Conservation (phyloP, 768 basidiomycete genomes). For the Sistotremastrum suecicum region DNA sequence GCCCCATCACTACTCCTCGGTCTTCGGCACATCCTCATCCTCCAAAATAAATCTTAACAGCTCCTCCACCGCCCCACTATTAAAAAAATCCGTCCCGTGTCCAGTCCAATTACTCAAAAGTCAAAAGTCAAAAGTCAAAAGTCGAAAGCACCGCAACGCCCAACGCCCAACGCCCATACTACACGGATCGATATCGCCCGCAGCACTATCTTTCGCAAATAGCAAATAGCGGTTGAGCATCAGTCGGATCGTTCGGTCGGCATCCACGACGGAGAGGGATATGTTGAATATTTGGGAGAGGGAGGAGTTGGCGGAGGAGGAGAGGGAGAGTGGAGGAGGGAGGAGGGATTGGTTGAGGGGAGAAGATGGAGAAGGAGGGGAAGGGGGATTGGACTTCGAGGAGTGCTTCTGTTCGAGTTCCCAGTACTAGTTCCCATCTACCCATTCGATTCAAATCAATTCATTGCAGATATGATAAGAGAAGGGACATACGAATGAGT, state of each 20-base stretch:
- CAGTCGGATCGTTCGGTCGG: constrained; percentile 21
- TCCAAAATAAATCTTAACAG: constrained; percentile 50
- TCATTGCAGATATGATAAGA: neutral
- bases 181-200: constrained; percentile 68
- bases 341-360: constrained; percentile 25
- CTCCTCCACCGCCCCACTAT: constrained; percentile 44
- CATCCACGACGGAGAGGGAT: constrained; percentile 30
- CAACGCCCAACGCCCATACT: constrained; percentile 58
- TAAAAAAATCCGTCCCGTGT: constrained; percentile 34
- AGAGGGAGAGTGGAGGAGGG: constrained; percentile 10
- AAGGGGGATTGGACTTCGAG: constrained; percentile 26
- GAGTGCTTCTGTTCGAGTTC: constrained; percentile 36
- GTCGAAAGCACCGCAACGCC: constrained; percentile 62
- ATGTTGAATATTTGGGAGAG: constrained; percentile 33
- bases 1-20: constrained; percentile 68
- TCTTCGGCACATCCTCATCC: constrained; percentile 38
- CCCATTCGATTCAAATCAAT: no score
- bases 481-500: constrained; percentile 21
- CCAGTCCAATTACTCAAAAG: constrained; percentile 40
- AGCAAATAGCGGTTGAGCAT: constrained; percentile 43
- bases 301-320: constrained; percentile 6
- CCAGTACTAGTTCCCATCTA: constrained; percentile 45
- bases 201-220: constrained; percentile 41
- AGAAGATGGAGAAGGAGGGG: constrained; percentile 30
- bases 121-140: no score